These are phyloP conservation scores for Pseudogymnoascus pannorum DNA, from an alignment of 2,329 filamentous ascomycete genomes.

Conservation along the genomic window DNA sequence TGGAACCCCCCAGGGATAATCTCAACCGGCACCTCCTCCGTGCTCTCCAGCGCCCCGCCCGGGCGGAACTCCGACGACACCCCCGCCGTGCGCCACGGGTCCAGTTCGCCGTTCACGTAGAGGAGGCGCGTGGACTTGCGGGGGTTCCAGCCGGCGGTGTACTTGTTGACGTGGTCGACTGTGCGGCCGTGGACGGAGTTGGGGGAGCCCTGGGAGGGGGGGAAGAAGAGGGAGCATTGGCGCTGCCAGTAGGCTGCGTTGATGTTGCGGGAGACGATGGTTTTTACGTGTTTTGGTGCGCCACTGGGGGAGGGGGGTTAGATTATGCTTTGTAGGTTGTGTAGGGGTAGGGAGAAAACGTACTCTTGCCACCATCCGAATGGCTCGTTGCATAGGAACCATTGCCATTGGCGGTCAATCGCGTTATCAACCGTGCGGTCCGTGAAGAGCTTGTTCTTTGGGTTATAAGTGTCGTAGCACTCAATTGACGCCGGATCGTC, in stretches of 20 bases:
- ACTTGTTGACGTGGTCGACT: constrained; percentile 39
- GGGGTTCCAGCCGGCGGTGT: constrained; percentile 49
- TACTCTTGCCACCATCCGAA: constrained; percentile 49
- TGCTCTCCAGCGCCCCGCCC: constrained; percentile 44
- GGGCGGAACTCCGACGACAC: constrained; percentile 47
- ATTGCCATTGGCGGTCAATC: constrained; percentile 47
- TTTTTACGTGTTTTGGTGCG: constrained; percentile 37
- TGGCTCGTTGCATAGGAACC: constrained; percentile 59
- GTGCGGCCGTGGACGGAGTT: constrained; percentile 42
- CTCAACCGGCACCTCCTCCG: constrained; percentile 40
- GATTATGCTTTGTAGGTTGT: background rate
- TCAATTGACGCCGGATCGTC: constrained; percentile 34
- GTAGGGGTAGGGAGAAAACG: constrained; percentile 16
- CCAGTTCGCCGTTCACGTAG: constrained; percentile 51
- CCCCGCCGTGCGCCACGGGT: constrained; percentile 51
- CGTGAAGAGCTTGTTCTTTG: constrained; percentile 41
- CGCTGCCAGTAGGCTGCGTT: constrained; percentile 45
- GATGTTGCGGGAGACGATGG: constrained; percentile 46
- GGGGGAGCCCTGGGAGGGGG: constrained; percentile 32
- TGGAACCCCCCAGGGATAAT: constrained; percentile 48
- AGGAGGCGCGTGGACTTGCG: constrained; percentile 46
- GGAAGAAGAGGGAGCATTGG: constrained; percentile 51
- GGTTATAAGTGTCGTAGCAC: constrained; percentile 49
- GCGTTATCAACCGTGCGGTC: constrained; percentile 41
- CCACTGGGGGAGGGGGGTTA: constrained; percentile 27